A percentile compares a stretch with the other conserved stretches of the same genome.
These are phyloP conservation scores for Tetrahymena borealis DNA, from an alignment of 73 alveolate species.

Conservation along the genomic window DNA sequence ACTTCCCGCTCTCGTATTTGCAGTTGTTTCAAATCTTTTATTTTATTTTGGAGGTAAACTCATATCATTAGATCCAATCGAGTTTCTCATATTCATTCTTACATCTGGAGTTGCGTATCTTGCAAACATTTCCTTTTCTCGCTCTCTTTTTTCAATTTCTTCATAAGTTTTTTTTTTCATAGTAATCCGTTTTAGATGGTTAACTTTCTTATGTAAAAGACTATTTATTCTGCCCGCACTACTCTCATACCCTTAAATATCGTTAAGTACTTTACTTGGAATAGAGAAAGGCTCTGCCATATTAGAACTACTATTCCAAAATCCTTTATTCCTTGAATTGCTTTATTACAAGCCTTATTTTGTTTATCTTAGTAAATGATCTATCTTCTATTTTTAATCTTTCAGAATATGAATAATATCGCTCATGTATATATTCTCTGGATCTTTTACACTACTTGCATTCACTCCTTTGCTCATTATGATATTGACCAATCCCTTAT, in stretches of 20 bases:
- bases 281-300: neutral
- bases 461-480: neutral
- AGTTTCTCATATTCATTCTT: neutral
- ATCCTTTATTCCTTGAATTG: neutral
- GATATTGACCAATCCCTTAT: neutral
- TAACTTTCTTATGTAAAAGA: neutral
- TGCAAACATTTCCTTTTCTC: neutral
- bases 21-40: neutral
- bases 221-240: neutral
- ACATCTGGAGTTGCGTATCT: neutral
- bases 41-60: neutral
- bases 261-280: neutral
- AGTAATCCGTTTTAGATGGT: neutral
- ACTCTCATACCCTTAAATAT: neutral
- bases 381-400: neutral
- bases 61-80: neutral
- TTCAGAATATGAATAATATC: neutral
- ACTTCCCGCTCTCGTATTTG: neutral
- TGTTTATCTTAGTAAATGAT: neutral
- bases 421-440: neutral
- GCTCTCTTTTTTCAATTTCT: neutral
- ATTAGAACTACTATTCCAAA: neutral
- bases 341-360: neutral
- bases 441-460: neutral
- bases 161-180: neutral